Base-by-base conservation (phyloP, 352 stramenopile species). In the Phytophthora parvispora region DNA sequence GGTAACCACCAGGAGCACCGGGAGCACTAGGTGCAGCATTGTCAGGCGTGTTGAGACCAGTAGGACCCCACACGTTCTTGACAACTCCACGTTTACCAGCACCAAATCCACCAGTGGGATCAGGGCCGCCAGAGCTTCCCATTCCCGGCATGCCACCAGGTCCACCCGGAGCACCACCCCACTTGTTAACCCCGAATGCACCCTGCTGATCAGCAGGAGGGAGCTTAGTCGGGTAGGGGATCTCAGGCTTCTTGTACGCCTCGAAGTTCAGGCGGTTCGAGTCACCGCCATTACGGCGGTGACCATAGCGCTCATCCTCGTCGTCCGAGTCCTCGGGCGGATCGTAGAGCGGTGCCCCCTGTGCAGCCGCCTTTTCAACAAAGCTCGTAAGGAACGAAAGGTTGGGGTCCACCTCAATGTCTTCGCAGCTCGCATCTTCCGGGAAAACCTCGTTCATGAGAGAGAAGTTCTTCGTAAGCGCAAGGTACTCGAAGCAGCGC, bases 401-500 rank as follows among this genome's bases (percentile, higher is more conserved):
- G 70, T 98, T 98, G 28, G 94, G 83, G 76, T 99, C 98, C 6
- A 99, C 94, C 34, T 99, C 91, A 57, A 99, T 89, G 61, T 98
- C 95, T 58, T 97, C 92, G 53, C 91, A 98, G 72, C 90, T 98
- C 4, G 98, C 97, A 84, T 99, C 98, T 50, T 99, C 96, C n/a
- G 98, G 98, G 57, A 99, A 98, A 3, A 95, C 85, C 40, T 94
- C 94, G 4, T 78, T 81, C 80, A 99, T 95, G 3, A 99, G 69
- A 16, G 79, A 77, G 34, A 97, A 90, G 60, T 97, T 94, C 62
- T 97, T 98, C 38, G 98, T 91, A 34, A 99, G 85, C 6, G 88
- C 90, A 16, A 99, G 83, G 72, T 99, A 99, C 89, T 99, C 98
- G 59, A 99, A 96, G 80, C 97, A 99, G n/a, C 98, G 96, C 80